Base-by-base conservation (phyloP, 2,329 filamentous ascomycete genomes). In the Aspergillus sp. region DNA sequence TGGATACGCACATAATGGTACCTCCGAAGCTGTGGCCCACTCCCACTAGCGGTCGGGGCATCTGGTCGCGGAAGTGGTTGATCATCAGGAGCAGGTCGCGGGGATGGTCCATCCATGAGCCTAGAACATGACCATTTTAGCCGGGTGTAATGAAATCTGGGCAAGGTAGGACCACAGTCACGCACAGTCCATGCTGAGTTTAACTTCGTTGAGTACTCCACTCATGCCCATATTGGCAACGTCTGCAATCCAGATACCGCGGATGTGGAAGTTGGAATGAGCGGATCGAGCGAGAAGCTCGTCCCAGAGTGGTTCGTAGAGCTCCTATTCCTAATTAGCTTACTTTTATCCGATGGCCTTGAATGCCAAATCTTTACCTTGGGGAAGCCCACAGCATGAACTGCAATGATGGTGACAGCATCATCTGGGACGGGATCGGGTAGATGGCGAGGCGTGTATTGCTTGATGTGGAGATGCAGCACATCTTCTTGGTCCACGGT, bases 221-320 rank as follows among this genome's bases (percentile, higher is more conserved):
- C 62, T 64, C 11, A 53, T 42, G 19, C 62, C 62, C n/a, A 62
- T 60, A 17, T 62, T 58, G 8, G 39, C 54, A 39, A 54, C 51
- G 27, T 64, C 62, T 11, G 62, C 59, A 3, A 64, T 64, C 62
- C 62, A 64, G 25, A 64, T 64, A 5, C 83, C 81, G 58, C 90
- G 85, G 67, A 96, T 89, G 4, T 82, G 81, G 65, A 93, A 83
- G 38, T 84, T 84, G 36, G 80, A 75, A 21, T 75, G 72, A 63
- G 82, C 80, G 6, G 85, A 78, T 36, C 80, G 77, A 25, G 80
- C 74, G 64, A 88, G 80, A 2, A 96, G 79, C 51, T 95, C 90
- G 60, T 91, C 89, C 89, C 91, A 96, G 0, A 96, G 78, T 0
- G 92, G 89, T 70, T 96, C 92, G 72, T 96, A 96, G 1, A 96